Percentiles rank a stretch among this genome's conserved stretches.
Evolutionary conservation across 441 rosid genomes (phyloP).

Genomic region (Populus hybrid): DNA sequence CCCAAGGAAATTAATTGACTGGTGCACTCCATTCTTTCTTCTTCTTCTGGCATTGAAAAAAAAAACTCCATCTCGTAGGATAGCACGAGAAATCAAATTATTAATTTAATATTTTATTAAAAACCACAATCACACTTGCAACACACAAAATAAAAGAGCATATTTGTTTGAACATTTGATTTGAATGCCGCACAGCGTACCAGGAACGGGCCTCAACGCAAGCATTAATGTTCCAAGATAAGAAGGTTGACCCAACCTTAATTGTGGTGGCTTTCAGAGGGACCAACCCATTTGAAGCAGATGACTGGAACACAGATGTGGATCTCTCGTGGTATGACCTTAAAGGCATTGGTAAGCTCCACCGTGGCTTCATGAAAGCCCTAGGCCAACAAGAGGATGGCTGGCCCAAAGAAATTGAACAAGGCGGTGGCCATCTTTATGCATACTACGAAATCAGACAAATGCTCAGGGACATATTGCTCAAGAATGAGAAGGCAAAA

Average conservation of each 20-base stretch:
- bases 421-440: constrained; percentile 12
- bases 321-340: constrained; percentile 73
- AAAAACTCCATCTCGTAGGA: too few species aligned
- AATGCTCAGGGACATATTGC: constrained; percentile 38
- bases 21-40: too few species aligned
- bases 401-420: constrained; percentile 41
- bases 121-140: too few species aligned
- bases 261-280: constrained; percentile 72
- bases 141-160: neutral
- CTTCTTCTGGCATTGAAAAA: too few species aligned
- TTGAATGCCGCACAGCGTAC: constrained; percentile 30
- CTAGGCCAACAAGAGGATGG: constrained; percentile 63
- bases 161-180: neutral
- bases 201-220: constrained; percentile 43
- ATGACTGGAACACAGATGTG: constrained; percentile 53
- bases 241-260: constrained; percentile 37
- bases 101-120: too few species aligned
- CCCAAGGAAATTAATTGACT: too few species aligned
- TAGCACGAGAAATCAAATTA: too few species aligned
- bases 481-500: constrained; percentile 36
- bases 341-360: constrained; percentile 46
- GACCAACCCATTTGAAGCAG: constrained; percentile 61
- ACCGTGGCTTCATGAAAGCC: constrained; percentile 77
- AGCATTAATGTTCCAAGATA: constrained; percentile 53
- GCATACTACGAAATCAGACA: constrained; percentile 58